Conservation (phyloP, 371 early-diverging fungal species). For the Fennellomyces sp. region DNA sequence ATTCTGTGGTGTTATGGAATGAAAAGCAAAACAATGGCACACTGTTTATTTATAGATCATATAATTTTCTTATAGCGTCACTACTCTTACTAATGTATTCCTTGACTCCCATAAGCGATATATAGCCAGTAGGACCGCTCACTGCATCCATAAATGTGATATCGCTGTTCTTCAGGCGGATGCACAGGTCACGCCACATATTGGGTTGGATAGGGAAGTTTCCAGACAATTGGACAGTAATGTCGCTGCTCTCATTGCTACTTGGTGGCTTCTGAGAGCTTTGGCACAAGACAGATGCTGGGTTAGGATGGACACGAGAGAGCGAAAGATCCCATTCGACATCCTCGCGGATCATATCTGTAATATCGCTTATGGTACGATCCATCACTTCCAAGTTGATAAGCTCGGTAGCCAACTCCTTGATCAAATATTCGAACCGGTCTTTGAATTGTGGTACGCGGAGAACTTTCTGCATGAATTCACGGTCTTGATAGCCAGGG, state of each 20-base stretch:
- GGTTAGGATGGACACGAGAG: constrained; percentile 10
- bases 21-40: no score
- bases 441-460: constrained; percentile 20
- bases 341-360: constrained; percentile 11
- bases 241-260: background rate
- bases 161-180: background rate
- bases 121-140: constrained; percentile 12
- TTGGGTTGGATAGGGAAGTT: no score
- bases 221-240: no score
- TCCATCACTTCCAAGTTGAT: background rate
- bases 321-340: constrained; percentile 20
- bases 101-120: constrained; percentile 13
- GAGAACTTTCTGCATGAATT: constrained; percentile 5
- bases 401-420: background rate
- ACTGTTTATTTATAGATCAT: no score
- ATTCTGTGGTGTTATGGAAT: no score
- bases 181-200: background rate
- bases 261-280: no score
- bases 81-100: constrained; percentile 11
- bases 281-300: background rate
- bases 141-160: constrained; percentile 18
- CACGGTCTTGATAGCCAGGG: constrained; percentile 14
- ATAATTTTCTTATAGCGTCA: background rate
- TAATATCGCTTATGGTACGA: constrained; percentile 7
- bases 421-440: constrained; percentile 22